Conservation (phyloP, 768 basidiomycete species). For the Boletus subparvulus region DNA sequence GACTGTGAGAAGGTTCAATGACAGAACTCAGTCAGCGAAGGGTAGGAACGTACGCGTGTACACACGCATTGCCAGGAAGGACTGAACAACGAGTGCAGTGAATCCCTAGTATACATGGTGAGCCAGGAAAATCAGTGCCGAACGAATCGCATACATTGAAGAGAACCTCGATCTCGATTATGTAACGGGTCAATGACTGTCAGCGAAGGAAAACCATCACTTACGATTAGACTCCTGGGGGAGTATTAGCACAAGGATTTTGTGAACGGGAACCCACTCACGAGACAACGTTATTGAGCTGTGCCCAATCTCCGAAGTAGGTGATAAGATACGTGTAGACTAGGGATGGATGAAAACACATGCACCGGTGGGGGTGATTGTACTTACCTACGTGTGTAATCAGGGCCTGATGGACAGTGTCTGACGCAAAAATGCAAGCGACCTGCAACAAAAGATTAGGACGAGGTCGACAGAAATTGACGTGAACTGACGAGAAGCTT, state of each 20-base stretch:
- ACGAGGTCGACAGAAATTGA: neutral
- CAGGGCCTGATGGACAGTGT: conserved; percentile 53
- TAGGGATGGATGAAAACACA: conserved; percentile 18
- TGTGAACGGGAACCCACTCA: neutral
- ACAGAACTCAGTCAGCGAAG: neutral
- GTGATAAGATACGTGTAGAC: conserved; percentile 50
- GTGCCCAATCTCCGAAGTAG: conserved; percentile 32
- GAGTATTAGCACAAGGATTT: neutral
- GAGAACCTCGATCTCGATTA: conserved; percentile 45
- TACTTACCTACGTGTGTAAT: conserved; percentile 50
- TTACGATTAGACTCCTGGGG: neutral
- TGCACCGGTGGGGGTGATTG: neutral
- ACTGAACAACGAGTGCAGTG: conserved; percentile 53
- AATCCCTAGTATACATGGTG: conserved; percentile 28
- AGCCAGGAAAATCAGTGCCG: neutral
- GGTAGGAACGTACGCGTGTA: conserved; percentile 42
- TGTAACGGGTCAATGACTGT: neutral
- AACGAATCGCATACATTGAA: conserved; percentile 41
- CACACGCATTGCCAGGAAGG: conserved; percentile 51
- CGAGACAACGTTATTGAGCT: neutral
- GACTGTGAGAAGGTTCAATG: conserved; percentile 35
- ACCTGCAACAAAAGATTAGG: conserved; percentile 39
- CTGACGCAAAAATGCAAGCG: conserved; percentile 45
- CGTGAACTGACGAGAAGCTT: conserved; percentile 42
- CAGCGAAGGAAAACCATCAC: neutral